These are phyloP conservation scores for Triticum monococcum DNA, from an alignment of 176 grass and related monocot species.

Conservation along the genomic window DNA sequence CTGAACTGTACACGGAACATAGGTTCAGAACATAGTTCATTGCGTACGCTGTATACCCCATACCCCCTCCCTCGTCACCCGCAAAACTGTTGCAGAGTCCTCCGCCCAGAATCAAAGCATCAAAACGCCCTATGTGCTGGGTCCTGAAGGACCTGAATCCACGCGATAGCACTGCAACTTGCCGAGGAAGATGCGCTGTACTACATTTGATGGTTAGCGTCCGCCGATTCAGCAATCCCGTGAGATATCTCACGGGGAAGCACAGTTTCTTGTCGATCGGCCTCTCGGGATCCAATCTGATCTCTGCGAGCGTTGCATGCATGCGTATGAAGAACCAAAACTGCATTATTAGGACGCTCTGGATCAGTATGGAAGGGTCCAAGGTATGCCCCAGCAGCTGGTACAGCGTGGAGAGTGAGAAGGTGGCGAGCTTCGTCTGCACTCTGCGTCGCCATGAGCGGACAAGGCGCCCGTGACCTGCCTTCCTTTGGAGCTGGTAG, in stretches of 20 bases:
- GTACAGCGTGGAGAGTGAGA: neutral
- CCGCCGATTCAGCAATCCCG: neutral
- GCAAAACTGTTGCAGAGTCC: neutral
- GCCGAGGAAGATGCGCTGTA: neutral
- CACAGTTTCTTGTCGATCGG: neutral
- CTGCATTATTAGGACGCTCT: conserved; percentile 2
- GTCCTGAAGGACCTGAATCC: neutral
- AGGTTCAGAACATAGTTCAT: too few species aligned
- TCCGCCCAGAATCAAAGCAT: neutral
- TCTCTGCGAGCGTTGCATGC: neutral
- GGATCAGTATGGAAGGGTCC: conserved; percentile 10
- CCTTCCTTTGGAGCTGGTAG: neutral
- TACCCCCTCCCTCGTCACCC: neutral
- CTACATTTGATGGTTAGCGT: neutral
- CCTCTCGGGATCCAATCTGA: conserved; percentile 20
- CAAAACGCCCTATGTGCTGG: neutral
- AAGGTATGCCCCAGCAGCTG: neutral
- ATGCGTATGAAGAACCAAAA: neutral
- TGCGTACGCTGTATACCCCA: too few species aligned
- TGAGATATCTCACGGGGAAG: conserved; percentile 5
- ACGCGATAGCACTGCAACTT: neutral
- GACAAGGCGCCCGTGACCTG: conserved; percentile 44
- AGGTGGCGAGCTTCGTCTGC: conserved; percentile 13
- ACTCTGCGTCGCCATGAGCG: neutral
- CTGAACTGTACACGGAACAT: too few species aligned